Percentiles rank a stretch among this genome's conserved stretches.
Evolutionary conservation across 1,284 basidiomycete species (phyloP).

Genomic region (Heterobasidion annosum): DNA sequence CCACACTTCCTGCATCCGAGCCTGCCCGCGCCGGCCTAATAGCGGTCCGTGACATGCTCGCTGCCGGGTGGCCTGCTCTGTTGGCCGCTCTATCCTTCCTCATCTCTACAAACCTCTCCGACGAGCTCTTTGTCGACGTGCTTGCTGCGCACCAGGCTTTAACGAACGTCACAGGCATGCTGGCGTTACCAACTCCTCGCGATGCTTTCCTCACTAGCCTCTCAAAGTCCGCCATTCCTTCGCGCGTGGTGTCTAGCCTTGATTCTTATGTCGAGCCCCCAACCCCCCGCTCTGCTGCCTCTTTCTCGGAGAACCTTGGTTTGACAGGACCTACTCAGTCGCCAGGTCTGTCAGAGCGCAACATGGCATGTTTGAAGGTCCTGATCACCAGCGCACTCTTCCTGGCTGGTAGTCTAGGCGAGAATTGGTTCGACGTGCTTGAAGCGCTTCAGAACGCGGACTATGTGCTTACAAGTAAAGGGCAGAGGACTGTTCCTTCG

Average conservation of each 20-base stretch:
- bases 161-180: slow-evolving; percentile 84
- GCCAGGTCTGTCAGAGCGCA: slow-evolving; percentile 79
- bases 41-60: slow-evolving; percentile 71
- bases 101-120: slow-evolving; percentile 82
- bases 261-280: slow-evolving; percentile 62
- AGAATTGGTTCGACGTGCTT: slow-evolving; percentile 87
- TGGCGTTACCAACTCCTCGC: slow-evolving; percentile 78
- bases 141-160: slow-evolving; percentile 78
- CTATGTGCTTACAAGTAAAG: slow-evolving; percentile 70
- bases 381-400: slow-evolving; percentile 74
- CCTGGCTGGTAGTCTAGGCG: slow-evolving; percentile 76
- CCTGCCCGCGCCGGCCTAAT: slow-evolving; percentile 43
- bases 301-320: slow-evolving; percentile 69
- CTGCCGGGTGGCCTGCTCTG: slow-evolving; percentile 82
- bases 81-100: slow-evolving; percentile 86
- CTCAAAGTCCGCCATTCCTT: slow-evolving; percentile 82
- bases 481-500: slow-evolving; percentile 17
- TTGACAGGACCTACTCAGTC: slow-evolving; percentile 35
- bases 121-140: slow-evolving; percentile 81
- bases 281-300: slow-evolving; percentile 43
- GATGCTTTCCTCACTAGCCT: slow-evolving; percentile 88
- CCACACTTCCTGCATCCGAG: slow-evolving; percentile 49
- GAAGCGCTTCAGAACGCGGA: slow-evolving; percentile 91
- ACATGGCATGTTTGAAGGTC: slow-evolving; percentile 84
- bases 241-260: slow-evolving; percentile 77